Evolutionary conservation across 2,329 filamentous ascomycete species (phyloP).

Genomic region (Stenocarpella maydis): DNA sequence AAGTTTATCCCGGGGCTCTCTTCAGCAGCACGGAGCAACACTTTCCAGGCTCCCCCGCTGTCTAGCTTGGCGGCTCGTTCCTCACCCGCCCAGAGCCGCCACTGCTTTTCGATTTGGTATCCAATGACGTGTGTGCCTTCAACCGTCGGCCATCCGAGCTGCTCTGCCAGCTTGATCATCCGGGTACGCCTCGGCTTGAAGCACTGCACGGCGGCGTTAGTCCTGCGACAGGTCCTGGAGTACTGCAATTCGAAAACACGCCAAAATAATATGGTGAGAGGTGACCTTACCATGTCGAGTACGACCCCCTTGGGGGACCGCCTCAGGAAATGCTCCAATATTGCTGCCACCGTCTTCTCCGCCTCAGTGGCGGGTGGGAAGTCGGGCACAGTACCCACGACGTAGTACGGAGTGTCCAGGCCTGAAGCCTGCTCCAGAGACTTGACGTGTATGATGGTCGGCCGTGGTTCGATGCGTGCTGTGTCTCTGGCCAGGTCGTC

Average conservation of each 20-base stretch:
- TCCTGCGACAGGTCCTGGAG: too few species aligned
- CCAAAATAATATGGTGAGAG: too few species aligned
- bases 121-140: constrained; percentile 52
- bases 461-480: constrained; percentile 35
- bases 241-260: too few species aligned
- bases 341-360: constrained; percentile 42
- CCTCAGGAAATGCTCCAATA: constrained; percentile 43
- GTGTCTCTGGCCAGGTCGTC: constrained; percentile 41
- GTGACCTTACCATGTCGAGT: constrained; percentile 53
- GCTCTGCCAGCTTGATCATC: constrained; percentile 46
- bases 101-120: constrained; percentile 51
- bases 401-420: constrained; percentile 43
- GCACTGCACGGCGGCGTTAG: too few species aligned
- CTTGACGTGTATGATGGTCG: constrained; percentile 44
- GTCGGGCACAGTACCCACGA: constrained; percentile 51
- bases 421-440: constrained; percentile 39
- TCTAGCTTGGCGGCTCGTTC: constrained; percentile 40
- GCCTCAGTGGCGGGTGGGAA: constrained; percentile 43
- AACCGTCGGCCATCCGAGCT: constrained; percentile 46
- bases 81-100: constrained; percentile 47
- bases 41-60: constrained; percentile 43
- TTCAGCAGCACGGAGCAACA: constrained; percentile 45
- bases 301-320: constrained; percentile 44
- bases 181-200: constrained; percentile 51
- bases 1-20: constrained; percentile 32